A percentile compares a stretch with the other conserved stretches of the same genome.
These are phyloP conservation scores for Gaertneriomyces semiglobifer DNA, from an alignment of 192 early-diverging fungal species.

Conservation along the genomic window DNA sequence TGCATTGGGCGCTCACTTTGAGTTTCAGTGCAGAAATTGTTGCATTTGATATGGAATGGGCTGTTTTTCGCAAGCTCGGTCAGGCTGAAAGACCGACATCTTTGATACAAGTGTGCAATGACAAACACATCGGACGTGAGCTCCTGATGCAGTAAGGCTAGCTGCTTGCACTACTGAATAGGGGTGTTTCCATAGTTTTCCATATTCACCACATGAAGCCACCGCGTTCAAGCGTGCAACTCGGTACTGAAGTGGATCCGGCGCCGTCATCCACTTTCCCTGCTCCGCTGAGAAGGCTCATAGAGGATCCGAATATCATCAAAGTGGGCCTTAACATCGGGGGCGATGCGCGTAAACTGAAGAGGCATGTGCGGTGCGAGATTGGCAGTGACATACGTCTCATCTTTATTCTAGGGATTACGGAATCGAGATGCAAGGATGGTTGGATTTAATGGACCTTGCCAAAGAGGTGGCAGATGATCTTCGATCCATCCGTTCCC, in stretches of 20 bases:
- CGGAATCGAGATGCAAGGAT: conserved; percentile 20
- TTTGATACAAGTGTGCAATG: conserved; percentile 25
- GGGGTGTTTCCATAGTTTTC: not conserved
- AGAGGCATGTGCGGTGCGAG: conserved; percentile 9
- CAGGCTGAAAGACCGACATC: conserved; percentile 7
- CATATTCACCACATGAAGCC: not conserved
- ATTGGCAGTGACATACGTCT: not conserved
- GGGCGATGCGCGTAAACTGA: conserved; percentile 25
- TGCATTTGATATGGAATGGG: conserved; percentile 29
- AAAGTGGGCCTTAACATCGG: conserved; percentile 21
- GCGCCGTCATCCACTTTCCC: conserved; percentile 2
- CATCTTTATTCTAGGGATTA: conserved; percentile 5
- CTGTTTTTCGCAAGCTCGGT: not conserved
- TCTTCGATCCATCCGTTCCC: not conserved
- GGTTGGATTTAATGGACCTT: conserved; percentile 12
- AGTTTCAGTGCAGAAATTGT: conserved; percentile 7
- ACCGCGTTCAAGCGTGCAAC: too few relatives aligned
- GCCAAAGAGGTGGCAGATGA: not conserved
- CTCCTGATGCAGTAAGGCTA: not conserved
- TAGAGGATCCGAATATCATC: conserved; percentile 12
- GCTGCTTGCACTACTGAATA: not conserved
- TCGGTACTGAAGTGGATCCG: too few relatives aligned
- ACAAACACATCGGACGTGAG: conserved; percentile 15
- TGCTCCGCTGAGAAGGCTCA: not conserved
- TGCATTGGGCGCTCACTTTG: not conserved